Evolutionary conservation across 306 rosid species (phyloP).

Genomic region (Inga leiocalycina): DNA sequence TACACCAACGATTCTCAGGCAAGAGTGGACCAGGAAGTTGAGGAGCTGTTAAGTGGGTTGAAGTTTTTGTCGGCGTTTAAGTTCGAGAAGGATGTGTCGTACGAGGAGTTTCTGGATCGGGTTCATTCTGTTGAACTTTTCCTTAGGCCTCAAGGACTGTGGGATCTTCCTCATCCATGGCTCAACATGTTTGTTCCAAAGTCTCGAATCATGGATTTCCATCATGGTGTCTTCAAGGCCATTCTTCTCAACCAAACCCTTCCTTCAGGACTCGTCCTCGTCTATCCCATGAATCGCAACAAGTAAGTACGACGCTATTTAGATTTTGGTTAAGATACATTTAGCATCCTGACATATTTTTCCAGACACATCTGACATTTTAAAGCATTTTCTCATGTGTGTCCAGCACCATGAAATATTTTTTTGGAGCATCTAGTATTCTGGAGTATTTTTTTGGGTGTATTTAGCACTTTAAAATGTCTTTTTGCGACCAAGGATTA

Average conservation of each 20-base stretch:
- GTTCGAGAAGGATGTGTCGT: conserved; percentile 58
- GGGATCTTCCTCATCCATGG: conserved; percentile 97
- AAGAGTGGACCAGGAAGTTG: conserved; percentile 47
- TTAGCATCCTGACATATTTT: too few relatives aligned
- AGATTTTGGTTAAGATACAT: too few relatives aligned
- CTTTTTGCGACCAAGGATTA: too few relatives aligned
- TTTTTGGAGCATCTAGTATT: too few relatives aligned
- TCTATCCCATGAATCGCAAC: conserved; percentile 61
- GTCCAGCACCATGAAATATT: too few relatives aligned
- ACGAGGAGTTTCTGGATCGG: conserved; percentile 68
- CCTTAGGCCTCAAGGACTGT: conserved; percentile 54
- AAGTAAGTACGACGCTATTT: conserved; percentile 46
- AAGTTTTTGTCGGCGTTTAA: conserved; percentile 49
- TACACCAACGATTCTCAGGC: conserved; percentile 41
- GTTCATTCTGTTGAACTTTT: conserved; percentile 54
- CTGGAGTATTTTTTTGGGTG: too few relatives aligned
- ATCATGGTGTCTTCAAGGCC: conserved; percentile 61
- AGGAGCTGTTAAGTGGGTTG: conserved; percentile 38
- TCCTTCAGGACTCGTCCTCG: conserved; percentile 45
- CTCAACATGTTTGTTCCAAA: conserved; percentile 74
- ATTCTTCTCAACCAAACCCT: conserved; percentile 65
- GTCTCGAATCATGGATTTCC: conserved; percentile 60
- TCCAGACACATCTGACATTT: too few relatives aligned
- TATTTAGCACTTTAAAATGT: too few relatives aligned
- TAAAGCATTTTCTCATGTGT: too few relatives aligned